These are phyloP conservation scores for Lachnellula suecica DNA, from an alignment of 2,329 filamentous ascomycete species.

Conservation along the genomic window DNA sequence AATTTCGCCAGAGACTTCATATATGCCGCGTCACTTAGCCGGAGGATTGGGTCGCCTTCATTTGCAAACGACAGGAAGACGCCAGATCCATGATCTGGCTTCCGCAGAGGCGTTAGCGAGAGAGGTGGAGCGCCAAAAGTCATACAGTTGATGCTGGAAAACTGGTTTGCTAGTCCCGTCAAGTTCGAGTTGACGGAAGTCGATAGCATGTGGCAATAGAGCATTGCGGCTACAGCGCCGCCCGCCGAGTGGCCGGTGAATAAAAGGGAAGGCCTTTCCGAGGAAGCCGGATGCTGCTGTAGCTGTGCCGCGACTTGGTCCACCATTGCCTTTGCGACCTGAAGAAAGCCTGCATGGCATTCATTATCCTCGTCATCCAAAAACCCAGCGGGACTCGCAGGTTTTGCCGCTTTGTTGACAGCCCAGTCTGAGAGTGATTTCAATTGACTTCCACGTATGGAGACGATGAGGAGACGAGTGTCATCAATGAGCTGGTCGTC, in stretches of 20 bases:
- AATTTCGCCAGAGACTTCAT: slow-evolving; percentile 54
- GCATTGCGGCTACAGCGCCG: slow-evolving; percentile 8
- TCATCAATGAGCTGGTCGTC: slow-evolving; percentile 4
- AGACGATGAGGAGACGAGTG: slow-evolving; percentile 2
- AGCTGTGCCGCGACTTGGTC: slow-evolving; percentile 3
- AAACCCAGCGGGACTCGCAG: slow-evolving; percentile 4
- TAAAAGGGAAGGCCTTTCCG: slow-evolving; percentile 9
- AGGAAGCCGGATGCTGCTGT: slow-evolving; percentile 4
- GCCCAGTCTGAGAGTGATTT: slow-evolving; percentile 4
- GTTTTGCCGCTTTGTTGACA: slow-evolving; percentile 4
- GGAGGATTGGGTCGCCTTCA: slow-evolving; percentile 75
- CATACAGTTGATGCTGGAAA: slow-evolving; percentile 64
- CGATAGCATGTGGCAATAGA: slow-evolving; percentile 1
- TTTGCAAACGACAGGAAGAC: slow-evolving; percentile 77
- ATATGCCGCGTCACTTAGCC: slow-evolving; percentile 69
- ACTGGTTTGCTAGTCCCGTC: slow-evolving; percentile 1
- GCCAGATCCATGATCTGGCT: slow-evolving; percentile 51
- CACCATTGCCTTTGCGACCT: slow-evolving; percentile 52
- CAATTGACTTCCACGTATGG: not conserved
- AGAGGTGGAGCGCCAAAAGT: slow-evolving; percentile 79
- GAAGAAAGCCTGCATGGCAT: slow-evolving; percentile 34
- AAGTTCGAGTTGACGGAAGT: slow-evolving; percentile 1
- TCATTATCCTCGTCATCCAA: slow-evolving; percentile 36
- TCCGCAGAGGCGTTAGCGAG: slow-evolving; percentile 63
- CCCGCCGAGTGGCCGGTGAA: slow-evolving; percentile 16